A percentile compares a stretch with the other conserved stretches of the same genome.
Conservation (phyloP, 345 rosid species). For the Barbarea vulgaris region DNA sequence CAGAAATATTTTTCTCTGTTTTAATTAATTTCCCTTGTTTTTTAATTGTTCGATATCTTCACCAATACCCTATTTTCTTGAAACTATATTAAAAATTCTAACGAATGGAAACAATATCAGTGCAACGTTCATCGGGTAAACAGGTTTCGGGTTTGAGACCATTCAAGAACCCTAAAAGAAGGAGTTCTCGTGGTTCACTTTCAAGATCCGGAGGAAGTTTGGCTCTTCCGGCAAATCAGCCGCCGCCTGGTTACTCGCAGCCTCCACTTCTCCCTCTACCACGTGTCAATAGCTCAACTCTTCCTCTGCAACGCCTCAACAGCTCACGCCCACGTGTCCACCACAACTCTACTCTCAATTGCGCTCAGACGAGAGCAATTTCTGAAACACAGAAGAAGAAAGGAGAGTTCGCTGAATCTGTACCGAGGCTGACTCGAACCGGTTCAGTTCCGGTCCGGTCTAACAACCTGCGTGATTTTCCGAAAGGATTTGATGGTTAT, state of each 20-base stretch:
- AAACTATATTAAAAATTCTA: not conserved
- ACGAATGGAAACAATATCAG: conserved; percentile 51
- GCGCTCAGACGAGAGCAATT: not conserved
- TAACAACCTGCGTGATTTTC: conserved; percentile 52
- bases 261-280: conserved; percentile 83
- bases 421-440: conserved; percentile 27
- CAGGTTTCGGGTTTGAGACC: conserved; percentile 48
- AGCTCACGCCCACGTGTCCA: conserved; percentile 39
- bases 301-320: conserved; percentile 42
- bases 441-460: conserved; percentile 38
- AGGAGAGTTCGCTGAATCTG: not conserved
- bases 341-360: conserved; percentile 27
- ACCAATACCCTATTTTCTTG: not conserved
- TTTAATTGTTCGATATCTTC: conserved; percentile 1
- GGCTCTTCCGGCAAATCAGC: conserved; percentile 42
- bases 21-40: not conserved
- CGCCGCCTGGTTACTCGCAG: conserved; percentile 41
- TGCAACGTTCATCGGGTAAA: conserved; percentile 43
- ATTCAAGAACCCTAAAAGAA: conserved; percentile 47
- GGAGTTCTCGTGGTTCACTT: conserved; percentile 40
- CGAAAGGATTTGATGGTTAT: conserved; percentile 45
- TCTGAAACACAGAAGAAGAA: conserved; percentile 24
- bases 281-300: conserved; percentile 42
- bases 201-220: conserved; percentile 48
- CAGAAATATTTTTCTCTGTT: not conserved